Evolutionary conservation across 2,329 filamentous ascomycete genomes (phyloP), one percentile per base, ranked within the genome.

Genomic region (Fusarium pseudograminearum): DNA sequence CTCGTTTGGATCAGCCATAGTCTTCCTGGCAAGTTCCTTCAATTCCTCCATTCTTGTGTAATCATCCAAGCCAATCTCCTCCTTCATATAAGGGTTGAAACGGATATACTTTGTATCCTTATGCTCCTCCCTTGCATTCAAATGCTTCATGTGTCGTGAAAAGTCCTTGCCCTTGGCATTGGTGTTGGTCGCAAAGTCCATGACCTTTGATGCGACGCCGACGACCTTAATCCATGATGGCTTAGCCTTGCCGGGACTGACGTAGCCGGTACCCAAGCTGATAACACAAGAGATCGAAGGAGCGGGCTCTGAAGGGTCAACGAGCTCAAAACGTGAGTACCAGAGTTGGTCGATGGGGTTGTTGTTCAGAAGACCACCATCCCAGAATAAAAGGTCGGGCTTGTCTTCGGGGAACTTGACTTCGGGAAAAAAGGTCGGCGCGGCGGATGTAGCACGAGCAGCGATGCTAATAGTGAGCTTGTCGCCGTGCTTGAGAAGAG

Each of bases 111-210:
- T 36, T 0, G 53, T 72, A 4, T 65, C 34, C 6, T 48, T 46
- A 3, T 72, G 58, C 15, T 72, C 69, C 1, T 47, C 48, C 2
- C 69, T 20, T 1, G 24, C 9, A 6, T 56, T 64, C 0, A 72
- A 36, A 22, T 57, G 47, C 0, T 22, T 44, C 45, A 72, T 70
- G 10, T 72, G 69, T 2, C 69, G 40, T 0, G 69, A 65, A 24
- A 72, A 72, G 33, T 72, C 69, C 3, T 72, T 72, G 2, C 61
- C 69, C 22, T 72, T 72, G 1, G 69, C 69, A 4, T 71, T 72
- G 0, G 69, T 71, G 14, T 71, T 71, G 3, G 69, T 71, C 2
- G 69, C 58, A 48, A 71, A 71, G 28, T 72, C 56, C 69, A 71
- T 71, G 0, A 71, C 69, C 24, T 66, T 57, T 0, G 69, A 55